Evolutionary conservation across 23 red algal species (phyloP), one percentile per base, ranked within the genome.

Genomic region (Gracilaria gracilis): DNA sequence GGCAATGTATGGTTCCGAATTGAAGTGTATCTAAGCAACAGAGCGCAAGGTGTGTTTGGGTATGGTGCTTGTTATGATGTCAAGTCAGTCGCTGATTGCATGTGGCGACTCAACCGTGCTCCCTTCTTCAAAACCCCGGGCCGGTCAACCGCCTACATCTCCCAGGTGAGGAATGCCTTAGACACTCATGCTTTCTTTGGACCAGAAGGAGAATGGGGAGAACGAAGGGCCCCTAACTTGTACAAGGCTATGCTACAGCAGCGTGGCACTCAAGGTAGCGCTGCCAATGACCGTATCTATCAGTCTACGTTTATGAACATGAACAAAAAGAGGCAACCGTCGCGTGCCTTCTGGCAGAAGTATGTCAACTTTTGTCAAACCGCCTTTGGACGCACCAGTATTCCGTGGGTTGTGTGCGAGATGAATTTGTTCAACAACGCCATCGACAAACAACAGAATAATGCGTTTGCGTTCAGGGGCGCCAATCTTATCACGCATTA

Each of bases 361-460:
- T 90, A 81, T 23, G 86, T 54, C 13, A 27, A 90, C 73, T 80
- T 90, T 67, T 90, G 86, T 50, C 72, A 77, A 28, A 49, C 39
- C 11, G 72, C 39, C 12, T 77, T 49, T 50, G 86, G 86, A 36
- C 14, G 53, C 34, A 9, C 9, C 13, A 90, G 86, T 50, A 69
- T 90, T 49, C 75, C 74, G 23, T 90, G 86, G 86, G 75, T 81
- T 53, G 86, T 90, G 5, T 90, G 86, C 58, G 74, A 90, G 86
- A 58, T 90, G 57, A 90, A 90, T 32, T 57, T 90, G 58, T 90
- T 90, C 46, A 80, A 80, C 23, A 90, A 90, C 58, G 86, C 86
- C 9, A 90, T 90, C 58, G 58, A 90, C 53, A 40, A 42, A 36
- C 14, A 0, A 39, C 74, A 25, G 7, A 81, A 90, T 61, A 90